These are phyloP conservation scores for Sergeia podlipaevii DNA, from an alignment of 208 protist species.

Conservation along the genomic window DNA sequence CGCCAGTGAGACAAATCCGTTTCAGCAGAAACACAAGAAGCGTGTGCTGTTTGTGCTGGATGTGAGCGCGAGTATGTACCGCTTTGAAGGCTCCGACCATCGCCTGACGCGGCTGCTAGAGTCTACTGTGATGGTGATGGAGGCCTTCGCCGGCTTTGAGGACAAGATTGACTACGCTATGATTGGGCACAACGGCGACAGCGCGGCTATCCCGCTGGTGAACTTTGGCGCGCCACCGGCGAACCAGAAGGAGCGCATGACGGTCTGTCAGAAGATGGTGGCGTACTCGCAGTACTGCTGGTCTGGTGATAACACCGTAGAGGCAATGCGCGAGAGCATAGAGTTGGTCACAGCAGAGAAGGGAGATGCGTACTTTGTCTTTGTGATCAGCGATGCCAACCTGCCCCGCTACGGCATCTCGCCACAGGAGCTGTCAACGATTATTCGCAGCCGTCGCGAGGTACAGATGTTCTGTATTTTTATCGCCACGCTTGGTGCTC, in stretches of 20 bases:
- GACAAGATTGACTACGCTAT: slow-evolving; percentile 88
- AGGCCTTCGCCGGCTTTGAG: slow-evolving; percentile 87
- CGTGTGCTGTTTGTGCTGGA: slow-evolving; percentile 90
- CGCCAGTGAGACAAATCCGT: slow-evolving; percentile 64
- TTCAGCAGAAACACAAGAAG: slow-evolving; percentile 73
- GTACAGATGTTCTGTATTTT: slow-evolving; percentile 92
- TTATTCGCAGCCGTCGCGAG: slow-evolving; percentile 66
- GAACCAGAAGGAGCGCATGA: slow-evolving; percentile 76
- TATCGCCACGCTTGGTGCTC: slow-evolving; percentile 80
- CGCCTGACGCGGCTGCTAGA: slow-evolving; percentile 86
- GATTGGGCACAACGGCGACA: slow-evolving; percentile 88
- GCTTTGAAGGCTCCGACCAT: slow-evolving; percentile 90
- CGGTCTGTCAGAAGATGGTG: slow-evolving; percentile 85
- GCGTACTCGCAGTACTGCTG: slow-evolving; percentile 94
- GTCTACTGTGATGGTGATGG: slow-evolving; percentile 90
- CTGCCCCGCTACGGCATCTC: slow-evolving; percentile 90
- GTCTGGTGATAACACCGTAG: slow-evolving; percentile 90
- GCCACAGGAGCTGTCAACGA: slow-evolving; percentile 54
- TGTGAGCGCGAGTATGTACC: slow-evolving; percentile 92
- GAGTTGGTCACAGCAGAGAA: slow-evolving; percentile 68
- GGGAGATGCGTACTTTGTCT: slow-evolving; percentile 91
- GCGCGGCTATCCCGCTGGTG: slow-evolving; percentile 71
- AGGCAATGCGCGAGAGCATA: slow-evolving; percentile 78
- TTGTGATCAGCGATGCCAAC: slow-evolving; percentile 94
- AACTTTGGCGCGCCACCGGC: slow-evolving; percentile 54